Percentiles rank a stretch among this genome's conserved stretches.
These are phyloP conservation scores for Fusarium oligoseptatum DNA, from an alignment of 2,329 filamentous ascomycete species.

Conservation along the genomic window DNA sequence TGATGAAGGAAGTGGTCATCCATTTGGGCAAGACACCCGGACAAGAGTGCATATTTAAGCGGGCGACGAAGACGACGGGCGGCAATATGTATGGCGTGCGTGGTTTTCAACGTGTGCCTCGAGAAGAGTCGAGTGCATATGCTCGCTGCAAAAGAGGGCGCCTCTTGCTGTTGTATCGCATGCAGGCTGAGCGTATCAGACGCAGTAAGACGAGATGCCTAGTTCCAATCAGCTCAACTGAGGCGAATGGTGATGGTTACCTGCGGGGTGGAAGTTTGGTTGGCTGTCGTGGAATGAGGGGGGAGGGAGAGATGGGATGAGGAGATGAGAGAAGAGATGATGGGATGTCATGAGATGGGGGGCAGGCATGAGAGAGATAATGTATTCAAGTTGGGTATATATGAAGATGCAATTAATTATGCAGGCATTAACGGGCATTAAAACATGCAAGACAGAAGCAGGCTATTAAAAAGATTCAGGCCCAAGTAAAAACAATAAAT, in stretches of 20 bases:
- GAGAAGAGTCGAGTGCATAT: slow-evolving; percentile 42
- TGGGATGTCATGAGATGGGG: neutral
- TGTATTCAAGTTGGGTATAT: neutral
- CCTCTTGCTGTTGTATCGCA: slow-evolving; percentile 19
- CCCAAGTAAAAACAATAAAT: neutral
- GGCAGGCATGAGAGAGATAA: neutral
- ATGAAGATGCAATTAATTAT: neutral
- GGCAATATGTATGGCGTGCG: slow-evolving; percentile 6
- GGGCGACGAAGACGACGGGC: neutral
- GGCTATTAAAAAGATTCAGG: neutral
- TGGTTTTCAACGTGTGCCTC: slow-evolving; percentile 17
- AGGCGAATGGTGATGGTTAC: slow-evolving; percentile 34
- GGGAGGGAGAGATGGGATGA: slow-evolving; percentile 6
- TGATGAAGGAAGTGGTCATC: slow-evolving; percentile 19
- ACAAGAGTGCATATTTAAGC: slow-evolving; percentile 41
- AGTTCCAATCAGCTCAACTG: slow-evolving; percentile 39
- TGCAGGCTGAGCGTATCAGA: slow-evolving; percentile 25
- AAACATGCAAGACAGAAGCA: slow-evolving; percentile 1
- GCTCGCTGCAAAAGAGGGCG: slow-evolving; percentile 31
- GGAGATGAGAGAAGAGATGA: neutral
- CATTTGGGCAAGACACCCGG: slow-evolving; percentile 21
- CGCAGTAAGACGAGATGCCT: slow-evolving; percentile 23
- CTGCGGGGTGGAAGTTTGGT: slow-evolving; percentile 31
- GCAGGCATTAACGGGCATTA: neutral
- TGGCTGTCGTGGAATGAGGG: slow-evolving; percentile 36